phyloP scores from a whole-genome alignment of 257 asterid species.

The Ehretia macrophylla region DNA sequence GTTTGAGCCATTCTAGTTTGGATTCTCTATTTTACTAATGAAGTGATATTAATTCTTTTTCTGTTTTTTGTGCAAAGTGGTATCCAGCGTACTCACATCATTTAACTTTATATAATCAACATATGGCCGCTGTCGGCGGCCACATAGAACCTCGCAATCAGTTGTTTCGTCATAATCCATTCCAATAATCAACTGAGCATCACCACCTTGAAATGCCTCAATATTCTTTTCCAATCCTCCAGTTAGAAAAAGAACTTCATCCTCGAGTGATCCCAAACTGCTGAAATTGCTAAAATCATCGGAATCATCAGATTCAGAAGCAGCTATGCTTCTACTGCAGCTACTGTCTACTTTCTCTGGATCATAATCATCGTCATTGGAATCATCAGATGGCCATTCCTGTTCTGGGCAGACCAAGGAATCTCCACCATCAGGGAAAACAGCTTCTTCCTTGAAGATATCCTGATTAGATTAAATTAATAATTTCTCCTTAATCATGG shows the following conservation, averaged over 20 bases:
- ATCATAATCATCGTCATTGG: constrained; percentile 87
- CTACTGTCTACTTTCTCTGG: constrained; percentile 59
- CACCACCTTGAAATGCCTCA: constrained; percentile 27
- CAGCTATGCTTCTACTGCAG: constrained; percentile 33
- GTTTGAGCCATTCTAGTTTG: too few relatives aligned
- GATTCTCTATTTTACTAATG: too few relatives aligned
- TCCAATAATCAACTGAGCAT: constrained; percentile 32
- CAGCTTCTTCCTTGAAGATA: constrained; percentile 90
- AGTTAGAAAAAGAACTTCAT: constrained; percentile 40
- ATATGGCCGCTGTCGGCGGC: constrained; percentile 64
- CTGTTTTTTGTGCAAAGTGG: background rate
- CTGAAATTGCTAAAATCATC: constrained; percentile 47
- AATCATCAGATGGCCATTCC: constrained; percentile 98
- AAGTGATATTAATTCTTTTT: background rate
- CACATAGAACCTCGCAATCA: constrained; percentile 49
- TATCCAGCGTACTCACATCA: constrained; percentile 56
- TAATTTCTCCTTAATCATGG: constrained; percentile 14
- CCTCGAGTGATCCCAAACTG: constrained; percentile 70
- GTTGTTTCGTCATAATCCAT: constrained; percentile 55
- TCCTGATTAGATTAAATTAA: constrained; percentile 45
- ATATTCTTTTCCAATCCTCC: constrained; percentile 33
- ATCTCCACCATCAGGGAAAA: constrained; percentile 60
- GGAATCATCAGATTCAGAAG: constrained; percentile 51
- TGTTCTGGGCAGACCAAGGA: constrained; percentile 47
- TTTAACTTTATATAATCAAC: constrained; percentile 82